phyloP scores from a whole-genome alignment of 1,284 basidiomycete genomes.

The Leccinum subrobustum region DNA sequence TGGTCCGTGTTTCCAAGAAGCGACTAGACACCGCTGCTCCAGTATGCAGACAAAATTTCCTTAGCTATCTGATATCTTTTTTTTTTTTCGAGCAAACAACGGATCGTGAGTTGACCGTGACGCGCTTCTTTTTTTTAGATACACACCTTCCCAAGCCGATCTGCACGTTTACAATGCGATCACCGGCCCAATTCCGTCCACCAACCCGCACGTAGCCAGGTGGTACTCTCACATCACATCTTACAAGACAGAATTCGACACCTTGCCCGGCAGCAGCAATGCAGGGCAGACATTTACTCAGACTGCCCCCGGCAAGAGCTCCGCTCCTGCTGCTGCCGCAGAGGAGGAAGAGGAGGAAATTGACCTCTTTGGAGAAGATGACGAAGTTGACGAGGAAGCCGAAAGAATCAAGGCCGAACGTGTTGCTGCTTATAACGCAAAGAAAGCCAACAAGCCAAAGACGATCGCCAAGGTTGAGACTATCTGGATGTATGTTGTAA shows the following conservation, averaged over 20 bases:
- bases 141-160: conserved; percentile 95
- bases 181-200: conserved; percentile 60
- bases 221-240: conserved; percentile 97
- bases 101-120: conserved; percentile 13
- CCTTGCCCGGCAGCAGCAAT: conserved; percentile 82
- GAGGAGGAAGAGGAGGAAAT: conserved; percentile 89
- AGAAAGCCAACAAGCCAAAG: conserved; percentile 93
- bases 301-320: conserved; percentile 40
- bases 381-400: conserved; percentile 90
- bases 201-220: conserved; percentile 79
- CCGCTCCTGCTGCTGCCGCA: conserved; percentile 52
- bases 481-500: not conserved
- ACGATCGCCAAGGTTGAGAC: conserved; percentile 79
- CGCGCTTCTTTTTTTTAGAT: conserved; percentile 49
- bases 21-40: conserved; percentile 93
- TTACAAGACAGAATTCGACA: conserved; percentile 74
- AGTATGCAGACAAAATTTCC: conserved; percentile 76
- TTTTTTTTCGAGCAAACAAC: conserved; percentile 3
- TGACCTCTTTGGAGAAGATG: conserved; percentile 92
- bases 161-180: conserved; percentile 89
- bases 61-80: conserved; percentile 78
- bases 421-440: conserved; percentile 90
- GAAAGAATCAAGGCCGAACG: conserved; percentile 95
- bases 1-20: conserved; percentile 99
- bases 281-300: conserved; percentile 76